Evolutionary conservation across 352 stramenopile species (phyloP), one percentile per base, ranked within the genome.

Genomic region (Peronospora belbahrii): DNA sequence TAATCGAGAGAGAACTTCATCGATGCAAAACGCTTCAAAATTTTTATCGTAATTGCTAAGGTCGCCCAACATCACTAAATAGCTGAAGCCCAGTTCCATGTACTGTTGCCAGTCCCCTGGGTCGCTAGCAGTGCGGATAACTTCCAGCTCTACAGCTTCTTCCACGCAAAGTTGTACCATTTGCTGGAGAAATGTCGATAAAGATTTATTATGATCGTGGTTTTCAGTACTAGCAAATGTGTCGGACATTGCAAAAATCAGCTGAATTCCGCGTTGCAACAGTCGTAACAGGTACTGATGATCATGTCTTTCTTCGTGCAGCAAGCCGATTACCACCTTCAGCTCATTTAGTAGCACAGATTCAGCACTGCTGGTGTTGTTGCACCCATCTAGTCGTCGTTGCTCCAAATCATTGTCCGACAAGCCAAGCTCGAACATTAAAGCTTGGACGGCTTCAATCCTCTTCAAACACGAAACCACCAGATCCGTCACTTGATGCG

Each of bases 281-380:
- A 89, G 41, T 14, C 65, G 56, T 18, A 89, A 30, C 20, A 85
- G 33, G 30, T 86, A 83, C 10, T 51, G 49, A 0, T 63, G 60
- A 25, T 89, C 67, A 1, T 71, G 74, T 35, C 65, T 62, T 36
- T 83, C 70, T 46, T 86, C 63, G 15, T 70, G 46, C 11, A 86
- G 52, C 33, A 89, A 47, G n/a, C 82, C 77, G 4, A 86, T 52
- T 0, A 86, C 74, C n/a, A 85, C 37, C 11, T 84, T 66, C 3
- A 89, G 40, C 27, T 89, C 77, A 20, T 70, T 68, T 11, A 89
- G 33, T 11, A 89, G 55, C 13, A 73, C 54, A 17, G 52, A 42
- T 55, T 85, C 74, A 8, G 62, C 51, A 19, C 58, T 69, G 17
- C 23, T 47, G 33, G 18, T 38, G 17, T 17, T 20, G 24, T 66